phyloP scores from a whole-genome alignment of 306 rosid species.

The Mimosa pudica region DNA sequence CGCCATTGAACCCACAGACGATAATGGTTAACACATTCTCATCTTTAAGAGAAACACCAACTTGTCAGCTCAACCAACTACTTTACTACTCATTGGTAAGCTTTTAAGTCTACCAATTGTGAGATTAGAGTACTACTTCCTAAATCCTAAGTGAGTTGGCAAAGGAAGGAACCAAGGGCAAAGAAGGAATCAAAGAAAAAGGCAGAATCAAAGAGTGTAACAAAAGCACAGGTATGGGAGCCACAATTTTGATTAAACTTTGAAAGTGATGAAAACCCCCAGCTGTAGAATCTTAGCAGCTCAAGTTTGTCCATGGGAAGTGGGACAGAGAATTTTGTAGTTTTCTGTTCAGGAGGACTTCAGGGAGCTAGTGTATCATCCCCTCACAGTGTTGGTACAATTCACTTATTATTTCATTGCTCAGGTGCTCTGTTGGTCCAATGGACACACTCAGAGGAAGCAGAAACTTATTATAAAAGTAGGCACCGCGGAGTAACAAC shows the following conservation, averaged over 20 bases:
- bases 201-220: slow-evolving; percentile 3
- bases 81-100: background rate
- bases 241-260: background rate
- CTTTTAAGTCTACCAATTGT: background rate
- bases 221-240: background rate
- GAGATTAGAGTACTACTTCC: background rate
- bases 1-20: too few relatives aligned
- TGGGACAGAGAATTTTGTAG: slow-evolving; percentile 14
- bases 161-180: background rate
- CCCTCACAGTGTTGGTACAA: slow-evolving; percentile 3
- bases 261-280: background rate
- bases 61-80: too few relatives aligned
- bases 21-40: too few relatives aligned
- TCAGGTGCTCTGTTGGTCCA: slow-evolving; percentile 48
- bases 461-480: slow-evolving; percentile 43
- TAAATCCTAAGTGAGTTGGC: background rate
- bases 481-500: slow-evolving; percentile 39
- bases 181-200: background rate
- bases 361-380: background rate
- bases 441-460: slow-evolving; percentile 34
- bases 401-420: slow-evolving; percentile 39
- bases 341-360: slow-evolving; percentile 11
- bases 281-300: slow-evolving; percentile 11
- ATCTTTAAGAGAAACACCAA: too few relatives aligned
- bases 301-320: slow-evolving; percentile 1